Evolutionary conservation across 2,329 filamentous ascomycete species (phyloP), one percentile per base, ranked within the genome.

Genomic region (Chrysosporium queenslandicum): DNA sequence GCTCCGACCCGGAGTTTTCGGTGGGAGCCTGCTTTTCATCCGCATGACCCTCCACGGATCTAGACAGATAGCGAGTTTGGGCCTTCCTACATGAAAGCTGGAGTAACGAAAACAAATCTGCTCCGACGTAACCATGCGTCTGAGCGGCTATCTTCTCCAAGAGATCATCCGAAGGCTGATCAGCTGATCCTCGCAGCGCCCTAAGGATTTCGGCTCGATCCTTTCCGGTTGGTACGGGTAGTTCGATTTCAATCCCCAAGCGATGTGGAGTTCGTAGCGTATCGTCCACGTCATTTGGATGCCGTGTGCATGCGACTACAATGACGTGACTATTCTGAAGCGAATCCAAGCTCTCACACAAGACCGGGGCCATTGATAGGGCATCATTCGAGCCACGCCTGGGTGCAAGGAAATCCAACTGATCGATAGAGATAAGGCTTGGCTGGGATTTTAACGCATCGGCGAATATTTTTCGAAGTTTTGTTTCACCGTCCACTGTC

Each of bases 71-170:
- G 37, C 68, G 63, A 55, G 64, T 65, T 53, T 70, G 63, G 53
- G 64, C 59, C 59, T 66, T 66, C 54, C 70, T 60, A 61, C 72
- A 66, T 8, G 82, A 78, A 41, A 75, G 67, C 45, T 77, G 69
- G 45, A 85, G 73, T 0, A 96, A 73, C 12, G 76, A 77, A n/a
- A 74, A 71, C 1, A 96, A 73, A 64, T 96, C 90, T 1, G 79
- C 77, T 3, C 86, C 85, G 29, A 87, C 94, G 66, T 87, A 96
- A 3, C 90, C 91, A 62, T 96, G 89, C 0, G 90, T 94, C 52
- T 81, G 80, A 56, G 86, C 79, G 39, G 84, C 84, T 40, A 94
- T 71, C 16, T 75, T 71, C 3, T 75, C 69, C 16, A 88, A 69
- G 8, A 81, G 71, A 1, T 69, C 68, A 2, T 83, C 74, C 50